Evolutionary conservation across 768 basidiomycete species (phyloP).

Genomic region (Suillus spraguei): DNA sequence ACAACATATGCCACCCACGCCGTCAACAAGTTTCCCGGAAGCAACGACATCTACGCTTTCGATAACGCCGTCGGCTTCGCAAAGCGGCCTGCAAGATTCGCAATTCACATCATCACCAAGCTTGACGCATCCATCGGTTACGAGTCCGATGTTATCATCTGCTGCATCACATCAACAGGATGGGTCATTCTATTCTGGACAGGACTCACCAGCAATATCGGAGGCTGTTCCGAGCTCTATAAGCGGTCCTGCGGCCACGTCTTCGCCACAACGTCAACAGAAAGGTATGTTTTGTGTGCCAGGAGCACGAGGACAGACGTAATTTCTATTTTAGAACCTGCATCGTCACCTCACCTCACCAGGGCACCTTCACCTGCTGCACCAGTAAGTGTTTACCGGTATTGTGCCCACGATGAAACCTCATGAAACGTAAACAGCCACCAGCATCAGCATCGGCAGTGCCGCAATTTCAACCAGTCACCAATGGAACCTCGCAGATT

Average conservation of each 20-base stretch:
- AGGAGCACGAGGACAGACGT: slow-evolving; percentile 25
- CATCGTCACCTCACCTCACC: slow-evolving; percentile 46
- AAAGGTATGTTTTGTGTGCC: slow-evolving; percentile 47
- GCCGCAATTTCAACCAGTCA: slow-evolving; percentile 38
- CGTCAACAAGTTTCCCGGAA: slow-evolving; percentile 33
- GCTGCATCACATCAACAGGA: slow-evolving; percentile 65
- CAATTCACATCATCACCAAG: slow-evolving; percentile 69
- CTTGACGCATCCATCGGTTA: slow-evolving; percentile 81
- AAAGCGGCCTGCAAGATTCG: slow-evolving; percentile 36
- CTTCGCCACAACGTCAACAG: slow-evolving; percentile 59
- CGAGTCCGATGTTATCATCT: slow-evolving; percentile 80
- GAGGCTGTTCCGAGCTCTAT: slow-evolving; percentile 55
- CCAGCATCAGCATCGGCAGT: slow-evolving; percentile 35
- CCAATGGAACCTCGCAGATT: slow-evolving; percentile 35
- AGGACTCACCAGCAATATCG: slow-evolving; percentile 74
- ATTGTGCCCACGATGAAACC: slow-evolving; percentile 16
- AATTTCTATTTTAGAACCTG: slow-evolving; percentile 40
- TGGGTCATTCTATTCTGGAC: slow-evolving; percentile 70
- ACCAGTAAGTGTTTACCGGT: slow-evolving; percentile 38
- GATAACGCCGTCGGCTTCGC: slow-evolving; percentile 37
- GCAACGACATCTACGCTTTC: slow-evolving; percentile 43
- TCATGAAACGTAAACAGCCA: slow-evolving; percentile 37
- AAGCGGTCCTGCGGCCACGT: slow-evolving; percentile 52
- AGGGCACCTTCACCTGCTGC: slow-evolving; percentile 44
- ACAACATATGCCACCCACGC: slow-evolving; percentile 37